phyloP scores from a whole-genome alignment of 306 rosid genomes.

The Prunus mongolica region DNA sequence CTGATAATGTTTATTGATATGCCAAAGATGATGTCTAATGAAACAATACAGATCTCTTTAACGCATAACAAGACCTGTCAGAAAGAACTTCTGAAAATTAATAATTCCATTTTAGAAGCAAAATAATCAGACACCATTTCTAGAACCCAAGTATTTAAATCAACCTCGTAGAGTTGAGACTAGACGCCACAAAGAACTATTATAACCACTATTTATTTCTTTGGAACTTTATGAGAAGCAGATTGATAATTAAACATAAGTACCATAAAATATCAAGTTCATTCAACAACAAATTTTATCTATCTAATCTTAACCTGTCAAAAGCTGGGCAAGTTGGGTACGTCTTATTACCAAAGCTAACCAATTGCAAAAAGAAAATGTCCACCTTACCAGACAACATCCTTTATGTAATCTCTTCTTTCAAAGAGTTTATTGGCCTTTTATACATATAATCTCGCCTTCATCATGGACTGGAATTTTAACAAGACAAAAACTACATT shows the following conservation, averaged over 20 bases:
- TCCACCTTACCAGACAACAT: background rate
- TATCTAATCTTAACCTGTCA: background rate
- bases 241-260: background rate
- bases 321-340: background rate
- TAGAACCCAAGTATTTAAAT: background rate
- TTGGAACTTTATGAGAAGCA: background rate
- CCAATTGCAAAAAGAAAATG: background rate
- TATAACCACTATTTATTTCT: background rate
- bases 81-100: background rate
- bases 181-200: background rate
- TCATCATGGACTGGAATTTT: background rate
- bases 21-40: constrained; percentile 59
- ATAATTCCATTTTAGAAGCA: background rate
- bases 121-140: background rate
- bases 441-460: too few species aligned
- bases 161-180: background rate
- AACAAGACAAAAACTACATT: constrained; percentile 7
- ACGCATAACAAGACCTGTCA: constrained; percentile 45
- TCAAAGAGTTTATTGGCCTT: too few species aligned
- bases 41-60: constrained; percentile 14
- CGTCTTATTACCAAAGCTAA: background rate
- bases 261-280: background rate
- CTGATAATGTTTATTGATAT: constrained; percentile 61
- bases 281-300: background rate
- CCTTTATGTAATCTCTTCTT: background rate